Evolutionary conservation across 176 grass and related monocot genomes (phyloP).

Genomic region (Dactylis glomerata): DNA sequence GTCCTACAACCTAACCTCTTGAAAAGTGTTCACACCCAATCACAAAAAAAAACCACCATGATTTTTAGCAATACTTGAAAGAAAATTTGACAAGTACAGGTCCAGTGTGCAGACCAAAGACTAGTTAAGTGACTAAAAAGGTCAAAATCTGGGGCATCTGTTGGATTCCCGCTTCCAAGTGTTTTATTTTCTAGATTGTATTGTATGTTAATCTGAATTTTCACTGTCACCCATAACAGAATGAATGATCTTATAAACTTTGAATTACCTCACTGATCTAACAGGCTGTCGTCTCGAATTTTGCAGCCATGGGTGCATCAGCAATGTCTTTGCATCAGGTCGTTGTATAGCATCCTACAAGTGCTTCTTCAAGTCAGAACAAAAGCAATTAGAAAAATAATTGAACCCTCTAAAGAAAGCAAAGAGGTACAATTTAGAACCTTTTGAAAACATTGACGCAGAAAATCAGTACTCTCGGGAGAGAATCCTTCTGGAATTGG

Average conservation of each 20-base stretch:
- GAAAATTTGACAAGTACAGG: background rate
- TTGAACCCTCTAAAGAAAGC: slow-evolving; percentile 5
- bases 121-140: background rate
- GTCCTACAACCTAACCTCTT: background rate
- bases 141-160: background rate
- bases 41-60: background rate
- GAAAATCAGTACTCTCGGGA: slow-evolving; percentile 96
- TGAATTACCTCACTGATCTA: slow-evolving; percentile 52
- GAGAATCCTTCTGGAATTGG: slow-evolving; percentile 96
- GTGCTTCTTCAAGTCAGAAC: slow-evolving; percentile 38
- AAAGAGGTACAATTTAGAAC: slow-evolving; percentile 26
- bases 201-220: background rate
- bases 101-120: background rate
- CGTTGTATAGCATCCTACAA: slow-evolving; percentile 93
- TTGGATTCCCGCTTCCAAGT: background rate
- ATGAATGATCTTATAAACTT: background rate
- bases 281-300: slow-evolving; percentile 72
- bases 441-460: slow-evolving; percentile 96
- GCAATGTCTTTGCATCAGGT: slow-evolving; percentile 94
- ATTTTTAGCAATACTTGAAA: slow-evolving; percentile 22
- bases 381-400: background rate
- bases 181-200: slow-evolving; percentile 1
- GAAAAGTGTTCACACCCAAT: background rate
- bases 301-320: slow-evolving; percentile 94
- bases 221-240: background rate